These are phyloP conservation scores for Metschnikowia amazonensis DNA, from an alignment of 805 yeast species.

Conservation along the genomic window DNA sequence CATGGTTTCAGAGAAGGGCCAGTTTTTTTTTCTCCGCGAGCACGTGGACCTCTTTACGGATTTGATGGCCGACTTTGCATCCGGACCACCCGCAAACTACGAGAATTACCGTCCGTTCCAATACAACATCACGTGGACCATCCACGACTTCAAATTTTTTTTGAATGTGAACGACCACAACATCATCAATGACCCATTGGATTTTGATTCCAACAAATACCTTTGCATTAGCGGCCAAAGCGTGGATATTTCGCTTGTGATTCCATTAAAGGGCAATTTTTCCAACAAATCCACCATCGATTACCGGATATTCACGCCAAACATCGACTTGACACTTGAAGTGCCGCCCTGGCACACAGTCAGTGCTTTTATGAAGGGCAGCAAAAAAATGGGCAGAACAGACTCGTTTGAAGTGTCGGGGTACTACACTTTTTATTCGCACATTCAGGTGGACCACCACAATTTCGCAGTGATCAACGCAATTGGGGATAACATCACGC, in stretches of 20 bases:
- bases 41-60: conserved; percentile 75
- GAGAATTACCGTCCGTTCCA: conserved; percentile 71
- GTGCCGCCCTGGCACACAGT: conserved; percentile 93
- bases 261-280: conserved; percentile 60
- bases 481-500: conserved; percentile 59
- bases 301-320: conserved; percentile 52
- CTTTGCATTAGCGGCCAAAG: conserved; percentile 66
- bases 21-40: conserved; percentile 71
- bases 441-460: conserved; percentile 59
- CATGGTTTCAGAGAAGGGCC: conserved; percentile 48
- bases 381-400: conserved; percentile 64
- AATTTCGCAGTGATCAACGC: conserved; percentile 68
- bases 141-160: conserved; percentile 54
- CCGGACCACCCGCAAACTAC: conserved; percentile 69
- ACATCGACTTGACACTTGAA: conserved; percentile 58
- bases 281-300: conserved; percentile 49
- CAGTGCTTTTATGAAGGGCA: conserved; percentile 58
- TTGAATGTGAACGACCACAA: conserved; percentile 84
- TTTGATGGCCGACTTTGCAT: conserved; percentile 66
- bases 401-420: conserved; percentile 60
- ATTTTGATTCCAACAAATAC: conserved; percentile 74
- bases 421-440: conserved; percentile 56
- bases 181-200: conserved; percentile 84
- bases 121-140: conserved; percentile 58
- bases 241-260: conserved; percentile 41